phyloP scores from a whole-genome alignment of 805 yeast species.

The Candida andamanensis region DNA sequence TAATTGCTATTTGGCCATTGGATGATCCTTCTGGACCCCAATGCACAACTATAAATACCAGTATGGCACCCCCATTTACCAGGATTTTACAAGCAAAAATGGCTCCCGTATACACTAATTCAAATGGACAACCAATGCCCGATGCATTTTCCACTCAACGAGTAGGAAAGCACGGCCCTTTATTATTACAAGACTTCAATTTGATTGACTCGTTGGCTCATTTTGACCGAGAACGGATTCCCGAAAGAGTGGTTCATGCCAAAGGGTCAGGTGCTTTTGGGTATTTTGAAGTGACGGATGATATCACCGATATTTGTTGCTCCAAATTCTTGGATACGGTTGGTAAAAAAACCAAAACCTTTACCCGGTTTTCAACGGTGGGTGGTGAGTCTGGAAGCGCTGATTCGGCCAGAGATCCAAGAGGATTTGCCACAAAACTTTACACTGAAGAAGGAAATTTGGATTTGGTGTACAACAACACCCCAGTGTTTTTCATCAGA shows the following conservation, averaged over 20 bases:
- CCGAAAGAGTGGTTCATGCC: constrained; percentile 91
- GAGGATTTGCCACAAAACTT: constrained; percentile 77
- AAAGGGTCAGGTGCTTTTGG: constrained; percentile 93
- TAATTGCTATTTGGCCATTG: not conserved
- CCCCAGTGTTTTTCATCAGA: constrained; percentile 80
- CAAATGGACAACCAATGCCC: constrained; percentile 72
- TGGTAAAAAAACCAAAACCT: constrained; percentile 75
- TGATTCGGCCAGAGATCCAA: constrained; percentile 82
- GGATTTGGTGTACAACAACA: constrained; percentile 82
- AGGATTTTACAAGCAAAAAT: constrained; percentile 12
- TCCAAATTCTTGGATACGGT: constrained; percentile 66
- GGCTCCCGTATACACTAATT: constrained; percentile 64
- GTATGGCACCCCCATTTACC: not conserved
- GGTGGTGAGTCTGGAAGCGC: constrained; percentile 83
- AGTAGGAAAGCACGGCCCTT: constrained; percentile 71
- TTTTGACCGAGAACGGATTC: constrained; percentile 85
- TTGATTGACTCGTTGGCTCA: constrained; percentile 79
- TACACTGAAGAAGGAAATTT: constrained; percentile 82
- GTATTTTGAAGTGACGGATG: constrained; percentile 81
- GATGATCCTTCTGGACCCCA: not conserved
- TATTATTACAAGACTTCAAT: constrained; percentile 75
- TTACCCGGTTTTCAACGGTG: constrained; percentile 79
- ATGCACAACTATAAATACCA: no score
- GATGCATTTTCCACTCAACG: constrained; percentile 76
- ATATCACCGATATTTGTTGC: constrained; percentile 64